Percentiles rank a stretch among this genome's conserved stretches.
phyloP scores from a whole-genome alignment of 129 eudicot genomes.

The Oenanthe sinensis region DNA sequence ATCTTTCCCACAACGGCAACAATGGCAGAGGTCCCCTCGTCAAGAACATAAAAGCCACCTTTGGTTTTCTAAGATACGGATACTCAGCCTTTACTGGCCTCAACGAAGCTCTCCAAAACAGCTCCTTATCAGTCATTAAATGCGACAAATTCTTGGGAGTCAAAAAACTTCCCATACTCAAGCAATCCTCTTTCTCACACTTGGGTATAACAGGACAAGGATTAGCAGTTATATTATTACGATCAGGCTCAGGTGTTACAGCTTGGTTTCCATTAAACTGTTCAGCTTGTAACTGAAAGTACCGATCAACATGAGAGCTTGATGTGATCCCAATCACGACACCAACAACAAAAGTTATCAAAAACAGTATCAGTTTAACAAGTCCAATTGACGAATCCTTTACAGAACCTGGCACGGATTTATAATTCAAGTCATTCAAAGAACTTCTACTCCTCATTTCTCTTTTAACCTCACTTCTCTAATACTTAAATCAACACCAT shows the following conservation, averaged over 20 bases:
- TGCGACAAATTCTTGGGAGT: constrained; percentile 49
- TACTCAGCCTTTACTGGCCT: constrained; percentile 51
- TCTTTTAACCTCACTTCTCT: constrained; percentile 1
- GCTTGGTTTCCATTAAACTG: constrained; percentile 18
- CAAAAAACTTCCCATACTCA: constrained; percentile 44
- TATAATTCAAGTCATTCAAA: constrained; percentile 37
- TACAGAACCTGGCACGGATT: constrained; percentile 12
- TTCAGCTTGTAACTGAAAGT: constrained; percentile 37
- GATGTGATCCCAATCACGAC: constrained; percentile 62
- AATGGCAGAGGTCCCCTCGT: constrained; percentile 73
- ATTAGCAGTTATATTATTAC: background rate
- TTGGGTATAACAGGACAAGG: constrained; percentile 14
- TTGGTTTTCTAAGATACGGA: constrained; percentile 68
- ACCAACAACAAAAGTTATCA: constrained; percentile 65
- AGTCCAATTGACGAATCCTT: constrained; percentile 52
- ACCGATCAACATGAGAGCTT: constrained; percentile 59
- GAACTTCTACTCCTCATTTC: constrained; percentile 46
- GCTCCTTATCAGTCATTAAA: constrained; percentile 61
- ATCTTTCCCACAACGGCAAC: constrained; percentile 89
- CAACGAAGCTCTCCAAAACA: constrained; percentile 84
- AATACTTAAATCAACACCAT: background rate
- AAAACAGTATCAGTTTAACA: constrained; percentile 26
- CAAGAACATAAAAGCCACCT: constrained; percentile 84
- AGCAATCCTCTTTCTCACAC: constrained; percentile 44
- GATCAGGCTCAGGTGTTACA: constrained; percentile 6